Evolutionary conservation across 2,329 filamentous ascomycete genomes (phyloP).

Genomic region (Cytospora chrysosperma): DNA sequence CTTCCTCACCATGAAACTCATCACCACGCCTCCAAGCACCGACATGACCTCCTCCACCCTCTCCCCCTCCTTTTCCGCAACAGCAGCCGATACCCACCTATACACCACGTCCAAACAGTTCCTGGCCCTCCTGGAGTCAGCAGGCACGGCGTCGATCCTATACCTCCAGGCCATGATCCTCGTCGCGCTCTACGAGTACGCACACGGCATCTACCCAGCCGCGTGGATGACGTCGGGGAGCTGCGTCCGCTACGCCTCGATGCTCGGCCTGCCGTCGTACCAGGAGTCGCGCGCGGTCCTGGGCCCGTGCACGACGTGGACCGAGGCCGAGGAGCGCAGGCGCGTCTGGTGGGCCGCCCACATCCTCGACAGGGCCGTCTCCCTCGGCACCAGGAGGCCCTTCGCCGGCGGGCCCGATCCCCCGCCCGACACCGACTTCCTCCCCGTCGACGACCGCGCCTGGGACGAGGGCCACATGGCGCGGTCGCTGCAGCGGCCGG

Average conservation of each 20-base stretch:
- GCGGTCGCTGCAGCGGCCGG: slow-evolving; percentile 31
- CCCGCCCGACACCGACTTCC: slow-evolving; percentile 28
- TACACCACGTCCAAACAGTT: slow-evolving; percentile 46
- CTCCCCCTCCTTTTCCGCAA: slow-evolving; percentile 18
- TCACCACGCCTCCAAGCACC: slow-evolving; percentile 37
- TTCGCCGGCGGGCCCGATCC: slow-evolving; percentile 25
- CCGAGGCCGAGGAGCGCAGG: slow-evolving; percentile 45
- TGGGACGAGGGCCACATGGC: slow-evolving; percentile 42
- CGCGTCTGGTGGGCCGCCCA: slow-evolving; percentile 50
- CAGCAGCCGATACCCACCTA: slow-evolving; percentile 38
- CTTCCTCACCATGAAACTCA: slow-evolving; percentile 49
- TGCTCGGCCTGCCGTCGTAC: slow-evolving; percentile 42
- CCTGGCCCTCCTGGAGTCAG: slow-evolving; percentile 40
- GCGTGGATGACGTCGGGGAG: slow-evolving; percentile 48
- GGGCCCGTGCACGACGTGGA: slow-evolving; percentile 42
- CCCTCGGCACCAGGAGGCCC: slow-evolving; percentile 31
- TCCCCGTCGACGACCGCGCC: slow-evolving; percentile 39
- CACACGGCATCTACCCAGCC: slow-evolving; percentile 50
- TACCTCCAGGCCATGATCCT: slow-evolving; percentile 47
- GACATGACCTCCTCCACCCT: slow-evolving; percentile 27
- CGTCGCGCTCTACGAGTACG: slow-evolving; percentile 47
- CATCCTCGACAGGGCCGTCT: slow-evolving; percentile 41
- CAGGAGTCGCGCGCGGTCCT: slow-evolving; percentile 39
- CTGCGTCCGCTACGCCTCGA: slow-evolving; percentile 45
- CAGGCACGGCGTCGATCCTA: slow-evolving; percentile 42